Conservation (phyloP, 1,139 yeast species). For the Kazachstania sp. region DNA sequence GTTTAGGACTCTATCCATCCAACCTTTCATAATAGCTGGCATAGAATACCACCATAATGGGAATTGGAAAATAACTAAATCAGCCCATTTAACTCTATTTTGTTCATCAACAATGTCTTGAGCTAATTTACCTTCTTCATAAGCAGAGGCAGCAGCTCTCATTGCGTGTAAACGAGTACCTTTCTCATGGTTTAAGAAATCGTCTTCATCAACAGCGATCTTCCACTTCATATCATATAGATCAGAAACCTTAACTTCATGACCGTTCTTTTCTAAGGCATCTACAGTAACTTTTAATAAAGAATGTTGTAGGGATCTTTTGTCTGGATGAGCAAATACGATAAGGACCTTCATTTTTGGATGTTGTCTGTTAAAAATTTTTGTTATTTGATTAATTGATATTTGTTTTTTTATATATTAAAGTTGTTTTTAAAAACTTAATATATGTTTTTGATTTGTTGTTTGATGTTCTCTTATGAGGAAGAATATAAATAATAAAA, state of each 20-base stretch:
- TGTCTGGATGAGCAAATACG: conserved; percentile 25
- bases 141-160: conserved; percentile 13
- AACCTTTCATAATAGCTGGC: conserved; percentile 28
- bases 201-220: conserved; percentile 13
- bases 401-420: background rate
- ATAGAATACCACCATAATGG: conserved; percentile 26
- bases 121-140: conserved; percentile 9
- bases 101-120: conserved; percentile 15
- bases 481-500: background rate
- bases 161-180: conserved; percentile 10
- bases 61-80: conserved; percentile 20
- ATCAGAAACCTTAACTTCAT: conserved; percentile 23
- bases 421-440: background rate
- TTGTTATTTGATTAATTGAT: background rate
- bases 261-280: conserved; percentile 16
- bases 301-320: conserved; percentile 18
- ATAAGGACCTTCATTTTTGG: conserved; percentile 14
- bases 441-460: background rate
- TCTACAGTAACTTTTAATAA: conserved; percentile 12
- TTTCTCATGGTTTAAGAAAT: conserved; percentile 12
- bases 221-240: conserved; percentile 21
- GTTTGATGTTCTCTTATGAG: no score
- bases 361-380: background rate
- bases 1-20: conserved; percentile 23
- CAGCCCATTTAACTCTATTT: conserved; percentile 28